Base-by-base conservation (phyloP, 306 rosid species). In the Citrullus colocynthis region DNA sequence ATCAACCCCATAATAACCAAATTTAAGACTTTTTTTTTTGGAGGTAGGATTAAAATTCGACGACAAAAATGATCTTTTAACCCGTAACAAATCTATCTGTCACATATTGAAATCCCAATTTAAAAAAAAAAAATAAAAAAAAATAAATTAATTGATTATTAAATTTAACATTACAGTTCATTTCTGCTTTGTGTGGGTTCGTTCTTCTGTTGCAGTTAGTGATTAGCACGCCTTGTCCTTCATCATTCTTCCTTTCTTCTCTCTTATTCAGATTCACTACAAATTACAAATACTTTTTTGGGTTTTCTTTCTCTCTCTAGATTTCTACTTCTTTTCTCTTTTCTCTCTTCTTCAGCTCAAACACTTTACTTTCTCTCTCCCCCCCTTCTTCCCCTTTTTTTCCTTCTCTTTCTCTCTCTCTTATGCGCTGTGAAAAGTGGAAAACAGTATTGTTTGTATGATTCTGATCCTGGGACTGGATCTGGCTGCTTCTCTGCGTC, bases 141-240 rank as follows among this genome's bases (percentile, higher is more conserved):
- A 51, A 51, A 21, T 60, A 1, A 30, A 74, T 30, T 60, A 16
- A 24, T 77, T 60, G 74, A 48, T 60, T 21, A 64, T 64, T 64
- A 37, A 37, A 4, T 48, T 48, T 4, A 48, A 48, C 7, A 69
- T 88, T 84, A 86, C 97, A 88, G 96, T 92, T 89, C 89, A 89
- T 86, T 32, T 75, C 82, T 84, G 86, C 81, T 41, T 78, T 52
- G 84, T 77, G 79, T 65, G 87, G 87, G 13, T 64, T 77, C 63
- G 8, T 81, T 28, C 58, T 52, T 84, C 78, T 66, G 93, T 85
- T 90, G 87, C 96, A 85, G 97, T 92, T 90, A 86, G 97, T 92
- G 96, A 90, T 88, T 85, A 88, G 96, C 97, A 90, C 97, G 93
- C 90, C 98, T 92, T 96, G 92, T 91, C 91, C 90, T 84, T 92